phyloP scores from a whole-genome alignment of 208 protist species.

The Crithidia bombi region DNA sequence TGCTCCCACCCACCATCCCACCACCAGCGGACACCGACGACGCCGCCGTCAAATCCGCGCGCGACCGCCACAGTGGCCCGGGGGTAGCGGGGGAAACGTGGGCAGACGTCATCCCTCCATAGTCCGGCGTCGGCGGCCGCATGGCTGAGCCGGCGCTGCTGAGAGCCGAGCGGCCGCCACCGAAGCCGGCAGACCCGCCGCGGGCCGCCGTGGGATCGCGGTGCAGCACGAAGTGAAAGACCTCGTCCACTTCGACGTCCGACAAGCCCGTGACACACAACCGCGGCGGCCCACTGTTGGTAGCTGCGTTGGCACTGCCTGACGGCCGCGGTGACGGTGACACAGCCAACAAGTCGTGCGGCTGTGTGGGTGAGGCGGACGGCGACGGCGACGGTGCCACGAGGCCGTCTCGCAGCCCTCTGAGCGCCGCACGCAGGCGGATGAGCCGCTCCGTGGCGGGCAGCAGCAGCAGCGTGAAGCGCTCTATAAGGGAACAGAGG shows the following conservation, averaged over 20 bases:
- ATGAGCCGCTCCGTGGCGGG: constrained; percentile 65
- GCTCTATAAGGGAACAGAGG: constrained; percentile 21
- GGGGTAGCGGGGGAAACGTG: neutral
- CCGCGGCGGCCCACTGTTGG: neutral
- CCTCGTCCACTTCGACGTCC: constrained; percentile 26
- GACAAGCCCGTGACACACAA: constrained; percentile 27
- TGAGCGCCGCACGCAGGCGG: constrained; percentile 44
- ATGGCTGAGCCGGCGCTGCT: constrained; percentile 13
- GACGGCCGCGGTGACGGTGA: neutral
- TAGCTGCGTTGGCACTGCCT: neutral
- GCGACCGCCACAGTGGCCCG: constrained; percentile 8
- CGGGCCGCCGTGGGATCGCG: constrained; percentile 16
- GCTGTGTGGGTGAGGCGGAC: neutral
- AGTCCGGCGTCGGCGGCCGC: constrained; percentile 23
- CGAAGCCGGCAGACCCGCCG: constrained; percentile 2
- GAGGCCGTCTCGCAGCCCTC: constrained; percentile 43
- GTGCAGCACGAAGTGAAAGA: constrained; percentile 31
- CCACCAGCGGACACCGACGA: too few relatives aligned
- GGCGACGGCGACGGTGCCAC: neutral
- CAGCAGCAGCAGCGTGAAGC: constrained; percentile 34
- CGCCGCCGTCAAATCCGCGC: neutral
- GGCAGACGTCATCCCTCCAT: neutral
- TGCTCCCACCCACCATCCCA: neutral
- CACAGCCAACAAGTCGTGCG: neutral
- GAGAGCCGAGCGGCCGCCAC: neutral